Percentiles rank a stretch among this genome's conserved stretches.
Conservation (phyloP, 148 eudicot genomes). For the Silene uniflora region DNA sequence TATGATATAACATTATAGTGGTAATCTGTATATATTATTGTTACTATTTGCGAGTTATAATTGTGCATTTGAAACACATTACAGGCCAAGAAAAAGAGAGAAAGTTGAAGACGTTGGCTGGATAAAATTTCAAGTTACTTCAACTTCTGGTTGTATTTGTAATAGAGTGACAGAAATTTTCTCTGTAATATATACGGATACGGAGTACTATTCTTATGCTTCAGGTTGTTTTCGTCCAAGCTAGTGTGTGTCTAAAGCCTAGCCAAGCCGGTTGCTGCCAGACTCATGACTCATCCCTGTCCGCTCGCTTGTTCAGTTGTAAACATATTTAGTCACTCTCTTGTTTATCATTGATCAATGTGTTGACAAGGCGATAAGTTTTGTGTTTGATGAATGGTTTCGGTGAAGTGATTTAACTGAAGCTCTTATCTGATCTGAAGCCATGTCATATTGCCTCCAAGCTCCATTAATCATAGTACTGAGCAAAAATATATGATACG, state of each 20-base stretch:
- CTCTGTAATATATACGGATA: neutral
- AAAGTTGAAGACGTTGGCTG: constrained; percentile 13
- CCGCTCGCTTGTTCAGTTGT: too few species aligned
- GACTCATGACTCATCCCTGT: too few species aligned
- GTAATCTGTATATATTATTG: neutral
- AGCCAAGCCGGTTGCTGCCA: too few species aligned
- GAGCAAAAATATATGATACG: too few species aligned
- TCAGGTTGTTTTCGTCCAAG: neutral
- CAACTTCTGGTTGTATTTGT: constrained; percentile 21
- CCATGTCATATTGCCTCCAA: too few species aligned
- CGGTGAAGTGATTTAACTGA: too few species aligned
- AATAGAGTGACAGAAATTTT: neutral
- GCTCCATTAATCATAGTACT: too few species aligned
- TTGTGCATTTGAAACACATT: neutral
- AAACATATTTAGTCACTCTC: too few species aligned
- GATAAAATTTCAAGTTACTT: neutral
- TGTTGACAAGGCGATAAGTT: too few species aligned
- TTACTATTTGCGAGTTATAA: neutral
- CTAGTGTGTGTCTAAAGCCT: neutral
- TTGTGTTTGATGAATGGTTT: too few species aligned
- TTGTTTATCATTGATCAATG: too few species aligned
- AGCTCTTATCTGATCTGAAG: too few species aligned
- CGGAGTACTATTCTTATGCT: neutral
- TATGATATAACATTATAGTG: neutral
- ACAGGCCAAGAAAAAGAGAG: constrained; percentile 22